Percentiles rank a stretch among this genome's conserved stretches.
Evolutionary conservation across 148 eudicot species (phyloP).

Genomic region (Chenopodium suecicum): DNA sequence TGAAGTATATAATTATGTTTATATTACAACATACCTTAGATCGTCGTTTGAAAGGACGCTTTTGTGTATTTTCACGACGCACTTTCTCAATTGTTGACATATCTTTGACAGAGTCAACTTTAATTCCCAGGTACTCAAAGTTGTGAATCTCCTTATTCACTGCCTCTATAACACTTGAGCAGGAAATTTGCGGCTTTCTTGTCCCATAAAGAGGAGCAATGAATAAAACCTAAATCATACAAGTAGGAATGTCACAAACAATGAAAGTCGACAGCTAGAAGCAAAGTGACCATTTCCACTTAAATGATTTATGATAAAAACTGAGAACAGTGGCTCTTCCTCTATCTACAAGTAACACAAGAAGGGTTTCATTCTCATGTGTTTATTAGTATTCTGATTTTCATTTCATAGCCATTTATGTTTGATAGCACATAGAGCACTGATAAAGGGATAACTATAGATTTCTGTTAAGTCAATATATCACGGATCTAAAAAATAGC

Average conservation of each 20-base stretch:
- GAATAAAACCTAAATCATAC: slow-evolving; percentile 60
- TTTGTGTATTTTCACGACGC: slow-evolving; percentile 49
- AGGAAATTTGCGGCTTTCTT: slow-evolving; percentile 44
- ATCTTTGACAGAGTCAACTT: slow-evolving; percentile 29
- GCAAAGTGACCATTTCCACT: too few species aligned
- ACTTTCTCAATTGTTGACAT: slow-evolving; percentile 36
- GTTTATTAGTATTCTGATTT: background rate
- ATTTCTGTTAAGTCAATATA: background rate
- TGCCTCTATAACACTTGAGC: slow-evolving; percentile 31
- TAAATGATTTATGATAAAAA: too few species aligned
- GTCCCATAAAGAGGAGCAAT: slow-evolving; percentile 76
- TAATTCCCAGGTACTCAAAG: slow-evolving; percentile 29
- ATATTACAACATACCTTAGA: slow-evolving; percentile 57
- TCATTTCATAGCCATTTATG: background rate
- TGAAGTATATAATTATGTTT: background rate
- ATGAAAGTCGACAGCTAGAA: background rate
- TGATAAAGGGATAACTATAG: background rate
- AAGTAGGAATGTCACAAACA: slow-evolving; percentile 16
- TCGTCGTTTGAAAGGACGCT: slow-evolving; percentile 51
- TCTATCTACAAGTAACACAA: background rate
- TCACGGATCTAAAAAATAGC: background rate
- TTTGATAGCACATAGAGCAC: background rate
- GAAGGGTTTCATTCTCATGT: background rate
- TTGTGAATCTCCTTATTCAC: slow-evolving; percentile 28
- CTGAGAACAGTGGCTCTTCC: too few species aligned